A percentile compares a stretch with the other conserved stretches of the same genome.
Evolutionary conservation across 306 rosid genomes (phyloP).

Genomic region (Mimosa pudica): DNA sequence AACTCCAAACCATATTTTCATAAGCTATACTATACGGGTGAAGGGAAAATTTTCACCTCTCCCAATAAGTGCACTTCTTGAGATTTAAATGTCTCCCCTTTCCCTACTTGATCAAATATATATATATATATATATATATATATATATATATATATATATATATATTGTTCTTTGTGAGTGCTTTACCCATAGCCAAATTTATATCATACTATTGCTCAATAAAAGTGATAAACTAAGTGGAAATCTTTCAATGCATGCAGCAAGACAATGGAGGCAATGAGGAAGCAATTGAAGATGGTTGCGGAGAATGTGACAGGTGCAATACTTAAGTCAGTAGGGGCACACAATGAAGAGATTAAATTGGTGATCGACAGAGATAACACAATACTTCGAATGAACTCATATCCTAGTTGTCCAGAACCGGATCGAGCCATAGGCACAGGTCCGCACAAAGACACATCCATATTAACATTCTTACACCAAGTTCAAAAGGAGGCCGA

Average conservation of each 20-base stretch:
- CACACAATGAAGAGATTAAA: constrained; percentile 30
- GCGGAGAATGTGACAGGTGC: constrained; percentile 48
- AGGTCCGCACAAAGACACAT: constrained; percentile 87
- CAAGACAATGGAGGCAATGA: constrained; percentile 50
- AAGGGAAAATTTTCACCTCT: no score
- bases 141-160: no score
- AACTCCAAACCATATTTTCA: no score
- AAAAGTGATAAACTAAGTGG: neutral
- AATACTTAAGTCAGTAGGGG: constrained; percentile 42
- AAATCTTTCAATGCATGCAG: constrained; percentile 33
- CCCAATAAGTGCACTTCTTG: no score
- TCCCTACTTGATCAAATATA: no score
- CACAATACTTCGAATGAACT: constrained; percentile 63
- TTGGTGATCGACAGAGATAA: constrained; percentile 27
- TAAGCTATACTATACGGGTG: no score
- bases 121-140: no score
- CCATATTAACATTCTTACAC: constrained; percentile 64
- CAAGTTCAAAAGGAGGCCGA: constrained; percentile 39
- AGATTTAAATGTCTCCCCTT: no score
- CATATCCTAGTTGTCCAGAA: constrained; percentile 74
- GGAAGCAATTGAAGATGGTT: constrained; percentile 55
- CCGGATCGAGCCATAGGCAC: constrained; percentile 76
- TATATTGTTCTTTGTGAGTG: no score
- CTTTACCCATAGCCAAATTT: neutral
- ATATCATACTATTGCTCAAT: neutral